Evolutionary conservation across 1,139 yeast genomes (phyloP).

Genomic region (Geotrichum restrictum): DNA sequence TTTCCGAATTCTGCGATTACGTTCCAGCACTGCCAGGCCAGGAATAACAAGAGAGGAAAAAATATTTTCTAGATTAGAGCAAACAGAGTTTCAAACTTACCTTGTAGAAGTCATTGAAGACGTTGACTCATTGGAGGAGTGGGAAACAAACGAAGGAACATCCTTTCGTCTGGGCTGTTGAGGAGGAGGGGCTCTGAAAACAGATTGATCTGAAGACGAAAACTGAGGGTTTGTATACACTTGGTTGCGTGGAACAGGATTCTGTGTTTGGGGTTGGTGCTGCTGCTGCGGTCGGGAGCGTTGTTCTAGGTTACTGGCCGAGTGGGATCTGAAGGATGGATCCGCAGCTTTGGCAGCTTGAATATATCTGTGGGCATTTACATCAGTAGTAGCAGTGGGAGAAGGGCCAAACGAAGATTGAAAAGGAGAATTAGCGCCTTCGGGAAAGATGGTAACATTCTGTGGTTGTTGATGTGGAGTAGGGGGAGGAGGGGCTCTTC

Average conservation of each 20-base stretch:
- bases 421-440: neutral
- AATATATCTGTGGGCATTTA: neutral
- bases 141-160: slow-evolving; percentile 1
- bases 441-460: neutral
- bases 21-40: no score
- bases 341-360: slow-evolving; percentile 1
- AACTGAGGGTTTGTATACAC: slow-evolving; percentile 12
- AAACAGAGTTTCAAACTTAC: slow-evolving; percentile 2
- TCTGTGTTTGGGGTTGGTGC: no score
- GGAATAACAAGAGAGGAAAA: neutral
- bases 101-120: slow-evolving; percentile 8
- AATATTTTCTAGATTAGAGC: neutral
- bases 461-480: neutral
- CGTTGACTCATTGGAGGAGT: slow-evolving; percentile 9
- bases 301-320: slow-evolving; percentile 6
- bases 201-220: slow-evolving; percentile 17
- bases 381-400: neutral
- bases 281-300: slow-evolving; percentile 1
- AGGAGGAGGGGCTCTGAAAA: slow-evolving; percentile 2
- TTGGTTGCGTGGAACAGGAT: neutral
- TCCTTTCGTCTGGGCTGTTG: neutral
- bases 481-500: slow-evolving; percentile 18
- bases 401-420: slow-evolving; percentile 5
- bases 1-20: no score
- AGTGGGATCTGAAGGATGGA: slow-evolving; percentile 12